Evolutionary conservation across 805 yeast genomes (phyloP).

Genomic region (Candida krabiensis): DNA sequence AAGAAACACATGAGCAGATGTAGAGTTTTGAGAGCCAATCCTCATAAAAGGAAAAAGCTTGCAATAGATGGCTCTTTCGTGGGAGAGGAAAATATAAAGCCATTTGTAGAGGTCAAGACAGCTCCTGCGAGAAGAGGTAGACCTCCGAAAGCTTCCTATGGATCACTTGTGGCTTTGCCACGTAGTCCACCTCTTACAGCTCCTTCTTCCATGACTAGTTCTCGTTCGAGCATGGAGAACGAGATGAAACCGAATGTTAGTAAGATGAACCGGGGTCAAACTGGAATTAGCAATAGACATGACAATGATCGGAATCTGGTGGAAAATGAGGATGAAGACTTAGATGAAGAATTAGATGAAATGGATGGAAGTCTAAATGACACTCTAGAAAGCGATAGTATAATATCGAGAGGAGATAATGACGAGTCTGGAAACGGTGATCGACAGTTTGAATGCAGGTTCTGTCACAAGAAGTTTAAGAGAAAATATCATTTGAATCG

Average conservation of each 20-base stretch:
- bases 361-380: constrained; percentile 3
- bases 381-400: constrained; percentile 3
- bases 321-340: constrained; percentile 3
- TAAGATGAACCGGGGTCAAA: neutral
- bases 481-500: constrained; percentile 24
- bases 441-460: constrained; percentile 14
- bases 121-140: constrained; percentile 5
- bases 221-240: neutral
- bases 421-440: constrained; percentile 2
- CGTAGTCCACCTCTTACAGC: constrained; percentile 3
- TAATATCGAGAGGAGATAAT: too few relatives aligned
- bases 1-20: constrained; percentile 23
- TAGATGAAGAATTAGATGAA: constrained; percentile 1
- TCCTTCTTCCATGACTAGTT: neutral
- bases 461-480: constrained; percentile 18
- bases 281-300: neutral
- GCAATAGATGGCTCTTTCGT: neutral
- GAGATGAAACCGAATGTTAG: too few relatives aligned
- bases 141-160: constrained; percentile 4
- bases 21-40: constrained; percentile 6
- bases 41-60: neutral
- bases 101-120: neutral
- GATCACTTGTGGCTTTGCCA: constrained; percentile 2
- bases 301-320: too few relatives aligned
- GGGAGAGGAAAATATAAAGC: neutral